phyloP scores from a whole-genome alignment of 345 rosid genomes.

The Salix suchowensis region DNA sequence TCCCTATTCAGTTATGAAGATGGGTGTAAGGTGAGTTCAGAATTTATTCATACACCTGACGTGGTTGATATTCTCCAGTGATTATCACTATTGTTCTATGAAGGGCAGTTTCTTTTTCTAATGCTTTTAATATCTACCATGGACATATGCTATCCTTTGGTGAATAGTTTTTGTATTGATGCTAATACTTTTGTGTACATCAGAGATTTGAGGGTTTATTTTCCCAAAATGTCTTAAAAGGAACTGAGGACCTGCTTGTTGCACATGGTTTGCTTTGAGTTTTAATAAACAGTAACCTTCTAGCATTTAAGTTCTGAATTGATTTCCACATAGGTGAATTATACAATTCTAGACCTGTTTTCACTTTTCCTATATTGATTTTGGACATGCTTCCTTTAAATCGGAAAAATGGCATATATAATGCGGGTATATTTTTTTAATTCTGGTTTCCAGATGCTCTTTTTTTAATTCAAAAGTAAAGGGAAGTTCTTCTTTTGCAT shows the following conservation, averaged over 20 bases:
- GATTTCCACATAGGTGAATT: neutral
- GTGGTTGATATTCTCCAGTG: neutral
- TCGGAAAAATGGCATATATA: neutral
- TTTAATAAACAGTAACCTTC: neutral
- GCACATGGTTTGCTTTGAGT: neutral
- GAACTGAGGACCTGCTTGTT: neutral
- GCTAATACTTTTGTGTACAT: neutral
- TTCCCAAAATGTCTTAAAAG: neutral
- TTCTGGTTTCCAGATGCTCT: neutral
- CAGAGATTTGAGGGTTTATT: neutral
- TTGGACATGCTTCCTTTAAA: neutral
- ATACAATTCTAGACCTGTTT: neutral
- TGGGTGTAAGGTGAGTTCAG: conserved; percentile 64
- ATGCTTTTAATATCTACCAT: conserved; percentile 4
- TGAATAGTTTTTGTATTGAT: neutral
- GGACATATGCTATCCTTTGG: neutral
- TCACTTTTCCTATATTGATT: neutral
- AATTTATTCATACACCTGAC: neutral
- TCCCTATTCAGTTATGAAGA: conserved; percentile 78
- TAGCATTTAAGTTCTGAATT: neutral
- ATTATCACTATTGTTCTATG: neutral
- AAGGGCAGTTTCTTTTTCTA: neutral
- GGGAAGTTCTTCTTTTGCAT: neutral
- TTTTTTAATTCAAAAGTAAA: neutral
- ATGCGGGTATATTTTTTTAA: neutral